These are phyloP conservation scores for Rhododendron ovatum DNA, from an alignment of 148 eudicot species.

Conservation along the genomic window DNA sequence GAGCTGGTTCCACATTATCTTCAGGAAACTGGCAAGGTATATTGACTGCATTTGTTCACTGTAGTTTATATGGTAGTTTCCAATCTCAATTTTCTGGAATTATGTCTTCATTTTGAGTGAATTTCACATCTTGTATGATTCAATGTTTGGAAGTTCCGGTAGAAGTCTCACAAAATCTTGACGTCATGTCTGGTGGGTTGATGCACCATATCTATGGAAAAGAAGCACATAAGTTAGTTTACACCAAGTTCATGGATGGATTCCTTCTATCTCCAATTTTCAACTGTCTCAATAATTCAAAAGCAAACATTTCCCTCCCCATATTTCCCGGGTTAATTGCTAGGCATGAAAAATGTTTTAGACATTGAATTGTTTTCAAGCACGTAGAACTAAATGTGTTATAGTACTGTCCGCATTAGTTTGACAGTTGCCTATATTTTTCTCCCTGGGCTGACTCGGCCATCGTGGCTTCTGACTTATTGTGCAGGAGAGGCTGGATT, in stretches of 20 bases:
- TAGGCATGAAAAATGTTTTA: not conserved
- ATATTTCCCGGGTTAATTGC: not conserved
- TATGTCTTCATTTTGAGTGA: not conserved
- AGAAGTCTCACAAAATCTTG: not conserved
- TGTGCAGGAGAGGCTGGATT: conserved; percentile 84
- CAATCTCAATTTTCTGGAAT: not conserved
- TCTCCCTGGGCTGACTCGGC: conserved; percentile 7
- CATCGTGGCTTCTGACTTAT: conserved; percentile 6
- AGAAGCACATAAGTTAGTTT: not conserved
- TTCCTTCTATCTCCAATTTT: not conserved
- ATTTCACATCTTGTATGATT: not conserved
- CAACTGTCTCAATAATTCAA: not conserved
- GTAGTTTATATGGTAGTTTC: not conserved
- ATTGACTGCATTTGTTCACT: not conserved
- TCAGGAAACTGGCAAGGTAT: conserved; percentile 91
- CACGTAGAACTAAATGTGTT: not conserved
- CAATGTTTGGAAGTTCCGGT: not conserved
- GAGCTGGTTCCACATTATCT: conserved; percentile 98
- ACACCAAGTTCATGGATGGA: not conserved
- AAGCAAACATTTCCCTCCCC: not conserved
- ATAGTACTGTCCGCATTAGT: not conserved
- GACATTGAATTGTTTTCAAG: not conserved
- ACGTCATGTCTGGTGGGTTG: not conserved
- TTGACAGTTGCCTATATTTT: not conserved
- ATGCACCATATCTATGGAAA: not conserved